A percentile compares a stretch with the other conserved stretches of the same genome.
Evolutionary conservation across 768 basidiomycete genomes (phyloP).

Genomic region (Termitomyces sp.): DNA sequence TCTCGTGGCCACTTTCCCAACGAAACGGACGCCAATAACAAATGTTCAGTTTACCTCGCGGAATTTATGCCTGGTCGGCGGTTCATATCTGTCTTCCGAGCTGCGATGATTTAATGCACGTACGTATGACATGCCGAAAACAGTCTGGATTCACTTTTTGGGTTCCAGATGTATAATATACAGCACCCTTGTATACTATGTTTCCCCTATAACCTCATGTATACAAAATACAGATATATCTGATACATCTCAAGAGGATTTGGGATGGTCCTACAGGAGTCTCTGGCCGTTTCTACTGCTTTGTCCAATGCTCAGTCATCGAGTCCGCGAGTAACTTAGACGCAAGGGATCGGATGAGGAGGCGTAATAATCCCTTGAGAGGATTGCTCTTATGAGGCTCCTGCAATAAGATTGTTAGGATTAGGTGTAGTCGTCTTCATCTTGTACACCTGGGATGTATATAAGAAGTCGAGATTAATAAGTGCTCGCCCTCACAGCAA

Average conservation of each 20-base stretch:
- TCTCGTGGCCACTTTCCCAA: constrained; percentile 85
- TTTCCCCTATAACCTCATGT: not conserved
- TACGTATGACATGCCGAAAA: not conserved
- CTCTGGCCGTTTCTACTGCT: not conserved
- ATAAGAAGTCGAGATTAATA: not conserved
- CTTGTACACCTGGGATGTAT: not conserved
- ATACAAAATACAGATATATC: not conserved
- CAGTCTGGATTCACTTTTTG: not conserved
- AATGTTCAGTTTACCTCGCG: constrained; percentile 93
- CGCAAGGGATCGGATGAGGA: not conserved
- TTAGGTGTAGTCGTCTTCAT: not conserved
- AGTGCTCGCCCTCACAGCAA: not conserved
- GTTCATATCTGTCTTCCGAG: constrained; percentile 62
- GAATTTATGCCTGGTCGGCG: constrained; percentile 88
- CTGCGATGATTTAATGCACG: constrained; percentile 26
- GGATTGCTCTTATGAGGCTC: not conserved
- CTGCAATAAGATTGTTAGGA: not conserved
- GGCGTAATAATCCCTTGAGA: too few relatives aligned
- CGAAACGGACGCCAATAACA: constrained; percentile 90
- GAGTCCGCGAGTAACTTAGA: not conserved
- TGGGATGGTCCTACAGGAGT: not conserved
- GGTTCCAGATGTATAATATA: not conserved
- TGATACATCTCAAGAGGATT: not conserved
- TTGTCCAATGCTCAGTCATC: not conserved
- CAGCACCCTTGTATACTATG: not conserved